Base-by-base conservation (phyloP, 768 basidiomycete genomes). In the Lentinula guzmanii region DNA sequence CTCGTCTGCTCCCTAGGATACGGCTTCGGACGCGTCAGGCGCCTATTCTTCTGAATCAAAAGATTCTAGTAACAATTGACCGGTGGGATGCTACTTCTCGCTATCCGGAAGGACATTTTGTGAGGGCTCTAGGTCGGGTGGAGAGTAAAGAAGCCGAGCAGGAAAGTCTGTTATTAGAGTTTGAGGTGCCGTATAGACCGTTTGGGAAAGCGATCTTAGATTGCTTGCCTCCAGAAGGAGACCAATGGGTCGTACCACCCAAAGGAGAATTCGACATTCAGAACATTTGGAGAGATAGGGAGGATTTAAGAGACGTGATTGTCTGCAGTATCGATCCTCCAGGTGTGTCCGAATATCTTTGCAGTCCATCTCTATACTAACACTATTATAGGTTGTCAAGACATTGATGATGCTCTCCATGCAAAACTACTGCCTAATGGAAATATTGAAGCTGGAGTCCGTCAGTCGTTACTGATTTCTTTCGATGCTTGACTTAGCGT, bases 241-340 rank as follows among this genome's bases (percentile, higher is more conserved):
- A 97, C 8, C 76, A 77, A 24, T 99, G 97, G 97, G 85, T 90
- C 11, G 96, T 99, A 0, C 94, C 95, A 13, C 83, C 82, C 0
- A 98, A 94, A 75, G 77, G 72, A 39, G 73, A 74, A 0, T 69
- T 70, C 0, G 70, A 76, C 55, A 71, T 77, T 0, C 33, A 60
- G 24, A 52, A 52, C n/a, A 77, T 80, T 35, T 99, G 97, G 97
- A 78, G 82, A 64, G 89, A 90, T 63, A 79, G 97, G 65, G 87
- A 91, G 70, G 97, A 99, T 76, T 68, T 99, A 70, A 78, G 97
- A 62, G 85, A 89, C 39, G 70, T 97, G 68, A 78, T 90, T 39
- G 85, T 99, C 35, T 98, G 97, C 72, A 97, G 95, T 69, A 98
- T 99, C 65, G 97, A 99, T 76, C 97, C 97, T 2, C 95, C 94